phyloP scores from a whole-genome alignment of 768 basidiomycete species.

The Sistotremastrum suecicum region DNA sequence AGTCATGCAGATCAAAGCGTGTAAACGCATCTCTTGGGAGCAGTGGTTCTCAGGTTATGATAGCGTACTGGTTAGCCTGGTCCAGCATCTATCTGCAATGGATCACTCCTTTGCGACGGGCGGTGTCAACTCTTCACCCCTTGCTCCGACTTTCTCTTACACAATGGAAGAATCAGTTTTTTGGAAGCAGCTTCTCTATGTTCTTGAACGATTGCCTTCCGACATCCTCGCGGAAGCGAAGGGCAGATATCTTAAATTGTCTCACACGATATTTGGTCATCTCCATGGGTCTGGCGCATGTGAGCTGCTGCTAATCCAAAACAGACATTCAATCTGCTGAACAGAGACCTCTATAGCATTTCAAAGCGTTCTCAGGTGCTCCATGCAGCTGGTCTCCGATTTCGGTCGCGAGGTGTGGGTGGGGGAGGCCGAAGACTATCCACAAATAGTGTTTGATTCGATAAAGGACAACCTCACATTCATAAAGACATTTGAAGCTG shows the following conservation, averaged over 20 bases:
- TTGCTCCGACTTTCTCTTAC: neutral
- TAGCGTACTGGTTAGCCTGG: neutral
- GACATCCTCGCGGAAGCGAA: conserved; percentile 21
- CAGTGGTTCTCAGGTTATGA: conserved; percentile 13
- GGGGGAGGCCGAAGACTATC: conserved; percentile 55
- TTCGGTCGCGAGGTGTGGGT: conserved; percentile 49
- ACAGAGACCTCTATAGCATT: no score
- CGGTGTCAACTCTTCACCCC: no score
- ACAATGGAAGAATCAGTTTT: conserved; percentile 18
- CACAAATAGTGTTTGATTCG: conserved; percentile 66
- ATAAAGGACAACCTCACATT: conserved; percentile 55
- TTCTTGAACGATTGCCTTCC: conserved; percentile 42
- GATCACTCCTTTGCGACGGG: no score
- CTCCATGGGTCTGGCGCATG: conserved; percentile 44
- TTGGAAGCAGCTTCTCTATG: conserved; percentile 34
- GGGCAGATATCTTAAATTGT: conserved; percentile 27
- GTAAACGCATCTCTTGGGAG: conserved; percentile 31
- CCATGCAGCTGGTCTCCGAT: conserved; percentile 45
- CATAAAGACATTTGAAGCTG: no score
- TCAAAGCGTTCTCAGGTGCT: conserved; percentile 36
- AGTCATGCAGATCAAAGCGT: conserved; percentile 26
- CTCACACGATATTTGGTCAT: conserved; percentile 45
- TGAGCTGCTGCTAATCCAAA: conserved; percentile 24
- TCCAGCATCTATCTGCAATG: neutral
- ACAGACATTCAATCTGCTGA: neutral